Conservation (phyloP, 352 stramenopile species). For the Phytophthora megakarya region DNA sequence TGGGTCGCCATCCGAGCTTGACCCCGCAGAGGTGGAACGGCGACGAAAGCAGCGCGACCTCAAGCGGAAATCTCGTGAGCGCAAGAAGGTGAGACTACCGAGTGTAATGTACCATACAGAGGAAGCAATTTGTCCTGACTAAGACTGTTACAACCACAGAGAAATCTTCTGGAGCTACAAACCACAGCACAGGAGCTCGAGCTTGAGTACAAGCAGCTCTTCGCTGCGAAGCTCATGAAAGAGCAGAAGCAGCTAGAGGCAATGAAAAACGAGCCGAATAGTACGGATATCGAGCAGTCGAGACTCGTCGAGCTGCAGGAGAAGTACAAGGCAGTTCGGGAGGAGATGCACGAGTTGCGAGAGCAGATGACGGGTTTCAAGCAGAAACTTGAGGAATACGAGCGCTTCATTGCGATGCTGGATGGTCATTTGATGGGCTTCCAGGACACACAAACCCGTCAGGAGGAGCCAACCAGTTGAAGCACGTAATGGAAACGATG, state of each 20-base stretch:
- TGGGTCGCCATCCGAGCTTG: slow-evolving; percentile 8
- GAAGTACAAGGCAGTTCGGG: slow-evolving; percentile 45
- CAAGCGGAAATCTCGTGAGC: slow-evolving; percentile 50
- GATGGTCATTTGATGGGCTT: slow-evolving; percentile 51
- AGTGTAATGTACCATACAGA: neutral
- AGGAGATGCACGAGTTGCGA: slow-evolving; percentile 49
- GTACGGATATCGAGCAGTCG: slow-evolving; percentile 37
- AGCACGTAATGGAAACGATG: slow-evolving; percentile 2
- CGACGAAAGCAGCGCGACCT: slow-evolving; percentile 51
- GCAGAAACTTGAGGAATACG: slow-evolving; percentile 52
- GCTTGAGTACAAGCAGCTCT: slow-evolving; percentile 47
- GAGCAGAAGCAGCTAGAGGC: slow-evolving; percentile 30
- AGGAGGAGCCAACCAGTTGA: slow-evolving; percentile 31
- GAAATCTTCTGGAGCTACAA: slow-evolving; percentile 43
- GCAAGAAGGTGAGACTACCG: slow-evolving; percentile 40
- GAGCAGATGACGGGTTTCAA: slow-evolving; percentile 50
- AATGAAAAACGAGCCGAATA: slow-evolving; percentile 21
- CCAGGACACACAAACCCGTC: slow-evolving; percentile 33
- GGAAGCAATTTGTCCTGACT: neutral
- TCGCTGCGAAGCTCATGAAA: slow-evolving; percentile 32
- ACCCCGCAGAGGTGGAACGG: slow-evolving; percentile 40
- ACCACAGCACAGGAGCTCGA: slow-evolving; percentile 43
- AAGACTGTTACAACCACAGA: slow-evolving; percentile 18
- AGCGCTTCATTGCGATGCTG: slow-evolving; percentile 55
- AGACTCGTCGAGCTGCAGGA: slow-evolving; percentile 40